These are phyloP conservation scores for Flaveria bidentis DNA, from an alignment of 129 eudicot species.

Conservation along the genomic window DNA sequence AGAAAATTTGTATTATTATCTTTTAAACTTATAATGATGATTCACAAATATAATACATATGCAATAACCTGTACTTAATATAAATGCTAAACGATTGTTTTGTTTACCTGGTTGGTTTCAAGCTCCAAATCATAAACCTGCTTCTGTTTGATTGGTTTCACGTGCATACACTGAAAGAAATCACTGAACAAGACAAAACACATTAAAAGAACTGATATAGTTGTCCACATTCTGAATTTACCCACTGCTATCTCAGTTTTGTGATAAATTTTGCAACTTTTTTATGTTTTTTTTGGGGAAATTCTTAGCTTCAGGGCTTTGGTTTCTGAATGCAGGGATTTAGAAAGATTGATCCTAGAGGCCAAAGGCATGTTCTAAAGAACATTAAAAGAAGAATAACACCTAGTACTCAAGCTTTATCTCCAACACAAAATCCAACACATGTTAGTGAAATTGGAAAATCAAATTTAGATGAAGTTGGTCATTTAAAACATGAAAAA, in stretches of 20 bases:
- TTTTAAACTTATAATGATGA: too few species aligned
- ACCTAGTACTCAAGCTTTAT: slow-evolving; percentile 36
- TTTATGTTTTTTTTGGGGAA: neutral
- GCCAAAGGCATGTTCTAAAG: slow-evolving; percentile 69
- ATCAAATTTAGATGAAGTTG: slow-evolving; percentile 61
- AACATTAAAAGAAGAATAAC: slow-evolving; percentile 69
- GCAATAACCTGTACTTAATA: too few species aligned
- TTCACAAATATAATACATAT: too few species aligned
- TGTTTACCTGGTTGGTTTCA: too few species aligned
- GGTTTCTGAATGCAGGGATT: slow-evolving; percentile 76
- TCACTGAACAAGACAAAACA: neutral
- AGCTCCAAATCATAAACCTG: too few species aligned
- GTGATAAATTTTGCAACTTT: neutral
- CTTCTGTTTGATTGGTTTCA: too few species aligned
- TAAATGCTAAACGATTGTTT: too few species aligned
- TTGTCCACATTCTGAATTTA: neutral
- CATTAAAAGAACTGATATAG: neutral
- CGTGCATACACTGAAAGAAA: neutral
- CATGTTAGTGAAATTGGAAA: slow-evolving; percentile 50
- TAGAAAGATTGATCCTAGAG: slow-evolving; percentile 86
- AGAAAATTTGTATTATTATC: too few species aligned
- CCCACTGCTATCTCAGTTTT: too few species aligned
- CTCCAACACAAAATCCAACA: slow-evolving; percentile 36
- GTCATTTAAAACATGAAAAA: slow-evolving; percentile 68
- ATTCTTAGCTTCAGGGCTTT: slow-evolving; percentile 26